Evolutionary conservation across 768 basidiomycete species (phyloP).

Genomic region (Macrolepiota fuliginosa): DNA sequence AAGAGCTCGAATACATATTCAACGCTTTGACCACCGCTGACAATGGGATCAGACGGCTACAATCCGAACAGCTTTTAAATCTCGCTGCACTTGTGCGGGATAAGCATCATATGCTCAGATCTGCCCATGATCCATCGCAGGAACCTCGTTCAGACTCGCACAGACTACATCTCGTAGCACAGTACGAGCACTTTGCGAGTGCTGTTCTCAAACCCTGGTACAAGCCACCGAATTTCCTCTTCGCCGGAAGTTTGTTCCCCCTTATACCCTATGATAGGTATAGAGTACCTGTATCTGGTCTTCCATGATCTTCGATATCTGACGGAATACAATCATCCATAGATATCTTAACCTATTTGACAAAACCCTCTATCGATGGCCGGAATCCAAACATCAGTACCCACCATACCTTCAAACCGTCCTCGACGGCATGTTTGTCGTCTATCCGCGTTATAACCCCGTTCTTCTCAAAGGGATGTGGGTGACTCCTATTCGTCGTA

Average conservation of each 20-base stretch:
- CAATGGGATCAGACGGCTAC: slow-evolving; percentile 17
- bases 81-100: slow-evolving; percentile 19
- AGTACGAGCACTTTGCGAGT: not conserved
- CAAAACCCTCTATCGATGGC: not conserved
- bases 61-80: slow-evolving; percentile 20
- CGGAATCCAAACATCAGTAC: slow-evolving; percentile 13
- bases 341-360: not conserved
- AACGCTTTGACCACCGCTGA: slow-evolving; percentile 19
- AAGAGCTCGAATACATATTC: slow-evolving; percentile 15
- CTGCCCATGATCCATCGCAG: no score
- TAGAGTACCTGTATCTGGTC: no score
- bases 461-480: not conserved
- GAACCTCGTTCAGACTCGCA: slow-evolving; percentile 16
- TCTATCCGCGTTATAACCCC: slow-evolving; percentile 1
- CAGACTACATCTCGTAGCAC: slow-evolving; percentile 8
- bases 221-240: no score
- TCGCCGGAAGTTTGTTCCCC: no score
- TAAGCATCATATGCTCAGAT: slow-evolving; percentile 19
- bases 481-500: no score
- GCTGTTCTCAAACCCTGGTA: no score
- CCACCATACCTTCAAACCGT: slow-evolving; percentile 15
- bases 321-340: no score
- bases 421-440: slow-evolving; percentile 14
- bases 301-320: no score
- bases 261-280: no score